Conservation (phyloP, 163 green algal species). For the Chloromonas sp. region DNA sequence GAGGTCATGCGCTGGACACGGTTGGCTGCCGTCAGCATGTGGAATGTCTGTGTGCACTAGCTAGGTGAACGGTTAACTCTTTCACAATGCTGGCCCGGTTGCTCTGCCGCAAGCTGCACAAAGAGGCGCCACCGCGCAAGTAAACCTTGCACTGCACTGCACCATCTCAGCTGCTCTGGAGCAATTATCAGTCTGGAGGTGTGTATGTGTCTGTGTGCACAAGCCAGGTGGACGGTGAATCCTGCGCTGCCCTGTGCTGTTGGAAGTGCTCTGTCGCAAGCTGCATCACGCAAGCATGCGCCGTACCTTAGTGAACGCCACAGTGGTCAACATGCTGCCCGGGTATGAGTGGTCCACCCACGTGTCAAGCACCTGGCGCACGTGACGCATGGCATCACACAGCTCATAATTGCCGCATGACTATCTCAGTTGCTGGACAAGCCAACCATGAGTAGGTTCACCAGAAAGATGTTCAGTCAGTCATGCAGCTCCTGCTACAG, state of each 20-base stretch:
- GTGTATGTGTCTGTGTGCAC: background rate
- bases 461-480: too few species aligned
- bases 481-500: too few species aligned
- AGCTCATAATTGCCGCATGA: background rate
- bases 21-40: too few species aligned
- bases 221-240: background rate
- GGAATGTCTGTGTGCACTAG: too few species aligned
- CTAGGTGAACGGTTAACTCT: too few species aligned
- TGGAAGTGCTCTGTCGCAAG: background rate
- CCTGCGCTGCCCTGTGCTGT: background rate
- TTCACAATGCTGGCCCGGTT: background rate
- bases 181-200: background rate
- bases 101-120: background rate
- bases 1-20: too few species aligned
- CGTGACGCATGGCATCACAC: background rate
- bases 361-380: conserved; percentile 37
- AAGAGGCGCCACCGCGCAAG: background rate
- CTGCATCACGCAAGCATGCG: background rate
- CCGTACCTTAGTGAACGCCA: conserved; percentile 42
- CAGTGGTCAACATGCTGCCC: conserved; percentile 32
- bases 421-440: background rate
- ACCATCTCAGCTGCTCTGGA: background rate
- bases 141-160: background rate
- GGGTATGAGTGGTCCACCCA: conserved; percentile 39
- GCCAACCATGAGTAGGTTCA: background rate